These are phyloP conservation scores for Lasiosphaeria miniovina DNA, from an alignment of 495 filamentous ascomycete genomes.

Conservation along the genomic window DNA sequence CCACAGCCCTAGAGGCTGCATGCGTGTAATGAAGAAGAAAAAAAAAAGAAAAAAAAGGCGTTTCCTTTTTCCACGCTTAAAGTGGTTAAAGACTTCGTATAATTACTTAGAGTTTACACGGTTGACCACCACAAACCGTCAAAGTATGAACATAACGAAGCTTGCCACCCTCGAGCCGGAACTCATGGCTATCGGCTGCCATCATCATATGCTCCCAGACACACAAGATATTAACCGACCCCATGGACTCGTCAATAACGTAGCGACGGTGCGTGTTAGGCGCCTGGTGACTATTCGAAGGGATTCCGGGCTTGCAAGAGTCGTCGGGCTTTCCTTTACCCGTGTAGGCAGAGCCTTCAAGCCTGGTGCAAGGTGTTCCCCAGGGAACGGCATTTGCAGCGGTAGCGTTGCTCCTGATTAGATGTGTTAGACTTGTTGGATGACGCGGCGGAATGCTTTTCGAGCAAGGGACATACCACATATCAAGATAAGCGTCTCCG, in stretches of 20 bases:
- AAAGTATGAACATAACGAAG: conserved; percentile 44
- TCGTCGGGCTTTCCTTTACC: conserved; percentile 34
- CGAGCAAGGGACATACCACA: conserved; percentile 27
- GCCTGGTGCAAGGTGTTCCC: conserved; percentile 38
- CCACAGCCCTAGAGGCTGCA: no score
- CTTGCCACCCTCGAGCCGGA: conserved; percentile 42
- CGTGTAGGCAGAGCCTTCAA: conserved; percentile 41
- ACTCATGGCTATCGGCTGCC: conserved; percentile 43
- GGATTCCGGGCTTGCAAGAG: conserved; percentile 39
- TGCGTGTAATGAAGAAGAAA: no score
- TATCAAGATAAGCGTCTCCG: conserved; percentile 41
- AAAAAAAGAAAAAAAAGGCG: no score
- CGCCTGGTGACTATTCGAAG: conserved; percentile 36
- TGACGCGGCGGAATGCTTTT: neutral
- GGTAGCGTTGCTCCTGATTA: conserved; percentile 20
- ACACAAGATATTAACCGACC: conserved; percentile 38
- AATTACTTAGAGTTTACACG: conserved; percentile 10
- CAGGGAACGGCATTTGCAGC: conserved; percentile 37
- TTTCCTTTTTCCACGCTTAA: no score
- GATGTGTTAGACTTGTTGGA: no score
- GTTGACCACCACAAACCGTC: conserved; percentile 25
- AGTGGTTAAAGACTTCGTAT: no score
- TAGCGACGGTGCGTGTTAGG: conserved; percentile 39
- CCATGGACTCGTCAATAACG: conserved; percentile 39
- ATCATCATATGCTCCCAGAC: conserved; percentile 41